Evolutionary conservation across 768 basidiomycete genomes (phyloP).

Genomic region (Scleroderma citrinum): DNA sequence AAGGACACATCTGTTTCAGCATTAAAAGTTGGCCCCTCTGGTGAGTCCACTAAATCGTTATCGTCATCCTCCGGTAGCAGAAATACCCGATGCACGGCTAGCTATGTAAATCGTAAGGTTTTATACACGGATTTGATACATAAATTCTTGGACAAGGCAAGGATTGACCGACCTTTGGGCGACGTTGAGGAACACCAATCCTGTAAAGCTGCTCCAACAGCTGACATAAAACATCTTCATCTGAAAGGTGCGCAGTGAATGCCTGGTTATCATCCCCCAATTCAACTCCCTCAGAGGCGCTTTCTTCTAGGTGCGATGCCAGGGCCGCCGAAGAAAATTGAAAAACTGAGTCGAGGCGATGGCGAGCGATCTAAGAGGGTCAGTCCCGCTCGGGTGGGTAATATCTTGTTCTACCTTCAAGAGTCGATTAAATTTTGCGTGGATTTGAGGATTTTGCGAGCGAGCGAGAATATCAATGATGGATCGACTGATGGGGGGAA

Average conservation of each 20-base stretch:
- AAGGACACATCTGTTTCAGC: not conserved
- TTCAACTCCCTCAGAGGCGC: slow-evolving; percentile 6
- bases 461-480: slow-evolving; percentile 46
- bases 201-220: slow-evolving; percentile 42
- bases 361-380: slow-evolving; percentile 17
- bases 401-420: slow-evolving; percentile 39
- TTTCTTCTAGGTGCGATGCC: slow-evolving; percentile 14
- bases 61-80: slow-evolving; percentile 15
- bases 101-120: slow-evolving; percentile 10
- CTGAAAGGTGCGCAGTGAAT: slow-evolving; percentile 16
- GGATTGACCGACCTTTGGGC: slow-evolving; percentile 40
- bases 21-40: slow-evolving; percentile 5
- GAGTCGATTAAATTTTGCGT: slow-evolving; percentile 35
- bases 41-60: slow-evolving; percentile 15
- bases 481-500: slow-evolving; percentile 44
- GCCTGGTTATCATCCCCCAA: slow-evolving; percentile 8
- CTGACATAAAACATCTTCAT: slow-evolving; percentile 34
- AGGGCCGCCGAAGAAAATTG: slow-evolving; percentile 23
- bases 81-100: slow-evolving; percentile 7
- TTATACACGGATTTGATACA: not conserved
- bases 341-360: slow-evolving; percentile 21
- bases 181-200: slow-evolving; percentile 33
- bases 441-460: slow-evolving; percentile 45
- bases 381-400: slow-evolving; percentile 5
- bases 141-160: not conserved